Conservation (phyloP, 1,139 yeast species). For the Suzukiozyma palmioleophila region DNA sequence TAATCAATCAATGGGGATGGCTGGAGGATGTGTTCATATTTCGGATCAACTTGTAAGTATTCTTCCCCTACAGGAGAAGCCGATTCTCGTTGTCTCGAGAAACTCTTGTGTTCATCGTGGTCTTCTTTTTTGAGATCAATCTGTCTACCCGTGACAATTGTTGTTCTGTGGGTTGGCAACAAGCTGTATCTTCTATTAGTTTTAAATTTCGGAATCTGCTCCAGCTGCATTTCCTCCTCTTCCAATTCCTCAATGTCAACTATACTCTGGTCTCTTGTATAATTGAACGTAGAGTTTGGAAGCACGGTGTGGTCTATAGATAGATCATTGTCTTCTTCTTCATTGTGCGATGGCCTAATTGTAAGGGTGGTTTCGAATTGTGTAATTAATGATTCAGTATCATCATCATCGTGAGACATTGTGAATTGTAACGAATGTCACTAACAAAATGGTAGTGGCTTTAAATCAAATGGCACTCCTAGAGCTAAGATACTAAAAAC, state of each 20-base stretch:
- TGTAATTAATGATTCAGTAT: constrained; percentile 43
- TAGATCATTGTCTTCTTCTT: constrained; percentile 34
- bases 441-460: no score
- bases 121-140: background rate
- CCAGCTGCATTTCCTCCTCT: constrained; percentile 26
- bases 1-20: constrained; percentile 34
- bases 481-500: no score
- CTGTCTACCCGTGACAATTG: constrained; percentile 7
- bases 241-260: constrained; percentile 34
- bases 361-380: constrained; percentile 47
- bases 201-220: constrained; percentile 37
- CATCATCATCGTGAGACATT: constrained; percentile 19
- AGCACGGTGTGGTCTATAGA: constrained; percentile 43
- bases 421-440: background rate
- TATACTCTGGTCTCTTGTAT: constrained; percentile 28
- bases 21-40: constrained; percentile 21
- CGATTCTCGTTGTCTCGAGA: constrained; percentile 9
- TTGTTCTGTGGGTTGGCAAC: constrained; percentile 23
- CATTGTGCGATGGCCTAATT: constrained; percentile 39
- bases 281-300: constrained; percentile 25
- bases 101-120: constrained; percentile 1
- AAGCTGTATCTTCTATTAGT: constrained; percentile 27
- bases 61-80: constrained; percentile 14
- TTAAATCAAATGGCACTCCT: no score
- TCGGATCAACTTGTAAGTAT: constrained; percentile 15